Conservation (phyloP, 768 basidiomycete genomes). For the Scleroderma citrinum region DNA sequence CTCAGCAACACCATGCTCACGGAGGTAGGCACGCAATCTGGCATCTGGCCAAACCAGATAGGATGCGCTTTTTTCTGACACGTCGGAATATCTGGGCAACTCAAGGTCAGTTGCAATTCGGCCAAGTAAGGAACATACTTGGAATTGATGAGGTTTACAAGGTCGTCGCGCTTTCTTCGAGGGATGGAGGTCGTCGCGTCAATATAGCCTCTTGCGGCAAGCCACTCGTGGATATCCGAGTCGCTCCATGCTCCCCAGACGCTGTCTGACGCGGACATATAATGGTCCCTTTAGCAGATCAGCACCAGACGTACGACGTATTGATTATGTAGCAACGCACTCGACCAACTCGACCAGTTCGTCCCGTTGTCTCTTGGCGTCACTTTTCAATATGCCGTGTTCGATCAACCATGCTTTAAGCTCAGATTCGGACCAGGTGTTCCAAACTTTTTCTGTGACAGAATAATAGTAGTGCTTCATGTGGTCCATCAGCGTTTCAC, state of each 20-base stretch:
- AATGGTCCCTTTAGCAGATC: conserved; percentile 51
- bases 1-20: conserved; percentile 70
- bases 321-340: conserved; percentile 32
- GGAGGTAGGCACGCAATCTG: conserved; percentile 82
- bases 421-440: conserved; percentile 73
- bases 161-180: conserved; percentile 68
- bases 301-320: background rate
- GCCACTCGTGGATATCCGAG: conserved; percentile 63
- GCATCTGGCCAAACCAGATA: conserved; percentile 94
- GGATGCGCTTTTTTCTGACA: conserved; percentile 39
- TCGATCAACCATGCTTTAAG: conserved; percentile 75
- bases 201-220: conserved; percentile 67
- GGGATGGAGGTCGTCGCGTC: conserved; percentile 43
- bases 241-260: conserved; percentile 70
- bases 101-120: background rate
- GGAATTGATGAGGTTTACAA: conserved; percentile 63
- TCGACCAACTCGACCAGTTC: conserved; percentile 71
- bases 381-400: conserved; percentile 65
- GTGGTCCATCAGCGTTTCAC: conserved; percentile 51
- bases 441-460: conserved; percentile 47
- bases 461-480: conserved; percentile 81
- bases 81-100: conserved; percentile 45
- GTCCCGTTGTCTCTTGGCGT: conserved; percentile 60
- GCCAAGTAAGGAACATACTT: conserved; percentile 38
- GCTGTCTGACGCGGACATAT: conserved; percentile 51